Percentiles rank a stretch among this genome's conserved stretches.
Evolutionary conservation across 805 yeast genomes (phyloP).

Genomic region (Metschnikowia arizonensis): DNA sequence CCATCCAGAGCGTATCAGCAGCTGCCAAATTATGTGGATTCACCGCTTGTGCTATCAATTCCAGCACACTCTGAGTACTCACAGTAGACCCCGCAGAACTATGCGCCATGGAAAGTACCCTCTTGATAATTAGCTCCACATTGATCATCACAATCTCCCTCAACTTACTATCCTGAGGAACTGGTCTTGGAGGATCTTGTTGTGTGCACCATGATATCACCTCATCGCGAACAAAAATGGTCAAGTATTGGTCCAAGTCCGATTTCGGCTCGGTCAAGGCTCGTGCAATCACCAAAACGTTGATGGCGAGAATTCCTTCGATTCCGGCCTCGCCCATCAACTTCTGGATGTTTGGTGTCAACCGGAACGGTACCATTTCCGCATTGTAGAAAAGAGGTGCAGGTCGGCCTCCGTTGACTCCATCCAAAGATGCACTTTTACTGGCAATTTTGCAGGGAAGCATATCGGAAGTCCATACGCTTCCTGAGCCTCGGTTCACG

Average conservation of each 20-base stretch:
- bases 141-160: conserved; percentile 84
- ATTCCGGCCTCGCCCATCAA: conserved; percentile 90
- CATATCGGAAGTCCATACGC: conserved; percentile 93
- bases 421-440: conserved; percentile 44
- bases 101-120: conserved; percentile 68
- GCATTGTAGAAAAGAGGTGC: conserved; percentile 86
- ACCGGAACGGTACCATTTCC: conserved; percentile 92
- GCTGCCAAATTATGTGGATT: conserved; percentile 91
- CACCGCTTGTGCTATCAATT: conserved; percentile 89
- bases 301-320: conserved; percentile 87
- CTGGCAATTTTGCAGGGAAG: conserved; percentile 79
- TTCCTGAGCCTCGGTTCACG: conserved; percentile 76
- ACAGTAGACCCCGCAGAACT: conserved; percentile 61
- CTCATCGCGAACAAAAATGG: conserved; percentile 95
- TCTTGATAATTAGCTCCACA: conserved; percentile 77
- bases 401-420: conserved; percentile 47
- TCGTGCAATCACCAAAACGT: conserved; percentile 78
- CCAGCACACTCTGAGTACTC: conserved; percentile 85
- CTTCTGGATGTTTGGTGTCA: conserved; percentile 93
- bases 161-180: conserved; percentile 78
- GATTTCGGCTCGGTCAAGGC: conserved; percentile 89
- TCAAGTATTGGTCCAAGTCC: conserved; percentile 84
- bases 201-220: conserved; percentile 91
- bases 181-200: conserved; percentile 64
- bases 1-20: conserved; percentile 93